These are phyloP conservation scores for Umbelopsis sp. DNA, from an alignment of 192 early-diverging fungal species.

Conservation along the genomic window DNA sequence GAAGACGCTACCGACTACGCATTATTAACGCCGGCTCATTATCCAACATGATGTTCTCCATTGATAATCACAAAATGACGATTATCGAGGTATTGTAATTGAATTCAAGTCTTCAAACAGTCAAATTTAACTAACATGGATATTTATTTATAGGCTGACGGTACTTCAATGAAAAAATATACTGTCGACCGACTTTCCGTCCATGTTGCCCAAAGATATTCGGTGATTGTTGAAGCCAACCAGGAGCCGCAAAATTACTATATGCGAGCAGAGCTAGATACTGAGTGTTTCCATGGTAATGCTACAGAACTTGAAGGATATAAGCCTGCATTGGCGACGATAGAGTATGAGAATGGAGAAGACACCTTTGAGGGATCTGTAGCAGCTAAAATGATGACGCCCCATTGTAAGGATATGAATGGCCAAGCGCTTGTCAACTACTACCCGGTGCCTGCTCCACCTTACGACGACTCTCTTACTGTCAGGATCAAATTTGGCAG, in stretches of 20 bases:
- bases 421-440: conserved; percentile 6
- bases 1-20: conserved; percentile 76
- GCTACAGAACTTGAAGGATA: conserved; percentile 26
- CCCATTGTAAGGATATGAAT: conserved; percentile 22
- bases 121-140: not conserved
- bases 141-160: conserved; percentile 37
- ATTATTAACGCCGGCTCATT: conserved; percentile 65
- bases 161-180: conserved; percentile 31
- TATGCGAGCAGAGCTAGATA: conserved; percentile 43
- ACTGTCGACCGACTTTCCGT: conserved; percentile 37
- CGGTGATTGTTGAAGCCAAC: conserved; percentile 45
- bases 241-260: conserved; percentile 42
- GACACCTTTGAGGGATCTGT: not conserved
- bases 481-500: not conserved
- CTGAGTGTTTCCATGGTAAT: conserved; percentile 34
- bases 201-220: conserved; percentile 47
- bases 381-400: not conserved
- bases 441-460: not conserved
- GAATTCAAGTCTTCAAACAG: too few relatives aligned
- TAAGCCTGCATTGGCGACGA: not conserved
- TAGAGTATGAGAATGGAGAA: not conserved
- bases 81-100: conserved; percentile 60
- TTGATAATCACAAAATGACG: conserved; percentile 73
- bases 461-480: not conserved
- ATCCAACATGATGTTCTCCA: conserved; percentile 69